Percentiles rank a stretch among this genome's conserved stretches.
These are phyloP conservation scores for Halophytophthora batemanensis DNA, from an alignment of 352 stramenopile genomes.

Conservation along the genomic window DNA sequence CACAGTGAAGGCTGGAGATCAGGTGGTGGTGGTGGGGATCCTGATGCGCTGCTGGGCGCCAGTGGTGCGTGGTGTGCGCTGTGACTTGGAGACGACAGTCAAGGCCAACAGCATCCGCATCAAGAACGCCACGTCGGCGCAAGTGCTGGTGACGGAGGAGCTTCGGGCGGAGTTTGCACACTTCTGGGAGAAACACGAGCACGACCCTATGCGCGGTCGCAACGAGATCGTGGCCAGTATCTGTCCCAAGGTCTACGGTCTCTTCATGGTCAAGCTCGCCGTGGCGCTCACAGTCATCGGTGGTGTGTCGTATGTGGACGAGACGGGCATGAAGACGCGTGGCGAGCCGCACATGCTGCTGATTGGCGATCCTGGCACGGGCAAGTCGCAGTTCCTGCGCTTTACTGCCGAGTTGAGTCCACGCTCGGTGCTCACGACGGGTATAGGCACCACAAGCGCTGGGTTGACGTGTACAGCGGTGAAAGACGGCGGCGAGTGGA, in stretches of 20 bases:
- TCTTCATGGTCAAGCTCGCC: conserved; percentile 92
- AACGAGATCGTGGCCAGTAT: conserved; percentile 93
- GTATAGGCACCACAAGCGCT: conserved; percentile 94
- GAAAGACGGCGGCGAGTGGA: conserved; percentile 94
- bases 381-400: conserved; percentile 95
- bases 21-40: conserved; percentile 92
- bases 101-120: conserved; percentile 72
- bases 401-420: conserved; percentile 95
- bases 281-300: conserved; percentile 93
- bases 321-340: conserved; percentile 68
- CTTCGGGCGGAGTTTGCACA: conserved; percentile 88
- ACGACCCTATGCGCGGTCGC: conserved; percentile 55
- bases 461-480: conserved; percentile 96
- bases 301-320: conserved; percentile 74
- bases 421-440: conserved; percentile 95
- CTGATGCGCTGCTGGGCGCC: conserved; percentile 93
- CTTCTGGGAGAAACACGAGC: conserved; percentile 80
- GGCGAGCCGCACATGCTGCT: conserved; percentile 87
- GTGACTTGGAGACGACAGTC: conserved; percentile 88
- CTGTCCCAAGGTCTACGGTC: conserved; percentile 93
- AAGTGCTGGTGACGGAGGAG: conserved; percentile 72
- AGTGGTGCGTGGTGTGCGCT: conserved; percentile 74
- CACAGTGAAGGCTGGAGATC: conserved; percentile 93
- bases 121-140: conserved; percentile 59
- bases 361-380: conserved; percentile 73